These are phyloP conservation scores for Penicilliopsis zonata DNA, from an alignment of 495 filamentous ascomycete genomes.

Conservation along the genomic window DNA sequence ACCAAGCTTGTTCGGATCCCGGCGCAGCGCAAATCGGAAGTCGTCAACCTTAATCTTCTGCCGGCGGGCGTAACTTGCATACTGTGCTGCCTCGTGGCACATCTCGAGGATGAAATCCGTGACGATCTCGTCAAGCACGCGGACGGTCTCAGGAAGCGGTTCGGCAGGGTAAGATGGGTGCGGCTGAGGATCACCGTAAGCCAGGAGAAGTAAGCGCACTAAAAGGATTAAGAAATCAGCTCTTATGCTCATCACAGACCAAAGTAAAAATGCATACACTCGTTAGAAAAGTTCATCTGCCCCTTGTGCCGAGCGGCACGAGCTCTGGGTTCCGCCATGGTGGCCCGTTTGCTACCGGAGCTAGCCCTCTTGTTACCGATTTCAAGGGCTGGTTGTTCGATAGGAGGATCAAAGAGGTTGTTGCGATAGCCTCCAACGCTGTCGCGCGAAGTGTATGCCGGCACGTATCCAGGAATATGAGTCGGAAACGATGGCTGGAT, in stretches of 20 bases:
- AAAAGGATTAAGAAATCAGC: too few relatives aligned
- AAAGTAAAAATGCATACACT: conserved; percentile 46
- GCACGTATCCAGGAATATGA: too few relatives aligned
- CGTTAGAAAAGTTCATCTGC: conserved; percentile 76
- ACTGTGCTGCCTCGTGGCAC: conserved; percentile 75
- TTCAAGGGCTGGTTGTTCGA: too few relatives aligned
- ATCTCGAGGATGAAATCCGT: conserved; percentile 85
- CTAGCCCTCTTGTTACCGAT: too few relatives aligned
- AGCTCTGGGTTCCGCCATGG: conserved; percentile 58
- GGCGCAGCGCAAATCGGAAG: conserved; percentile 83
- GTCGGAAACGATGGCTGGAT: too few relatives aligned
- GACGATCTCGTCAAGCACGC: conserved; percentile 84
- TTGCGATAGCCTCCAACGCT: too few relatives aligned
- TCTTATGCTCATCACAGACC: too few relatives aligned
- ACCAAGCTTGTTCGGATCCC: conserved; percentile 74
- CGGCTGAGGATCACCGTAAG: conserved; percentile 61
- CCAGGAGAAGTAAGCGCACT: conserved; percentile 77
- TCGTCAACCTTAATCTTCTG: conserved; percentile 98
- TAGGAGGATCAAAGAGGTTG: too few relatives aligned
- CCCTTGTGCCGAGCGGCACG: conserved; percentile 74
- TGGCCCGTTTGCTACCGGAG: conserved; percentile 4
- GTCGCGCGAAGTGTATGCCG: too few relatives aligned
- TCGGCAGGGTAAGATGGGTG: conserved; percentile 28
- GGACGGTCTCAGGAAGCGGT: conserved; percentile 71
- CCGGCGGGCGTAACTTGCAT: conserved; percentile 68